Evolutionary conservation across 805 yeast species (phyloP), one percentile per base, ranked within the genome.

Genomic region (Ogataea corticis): DNA sequence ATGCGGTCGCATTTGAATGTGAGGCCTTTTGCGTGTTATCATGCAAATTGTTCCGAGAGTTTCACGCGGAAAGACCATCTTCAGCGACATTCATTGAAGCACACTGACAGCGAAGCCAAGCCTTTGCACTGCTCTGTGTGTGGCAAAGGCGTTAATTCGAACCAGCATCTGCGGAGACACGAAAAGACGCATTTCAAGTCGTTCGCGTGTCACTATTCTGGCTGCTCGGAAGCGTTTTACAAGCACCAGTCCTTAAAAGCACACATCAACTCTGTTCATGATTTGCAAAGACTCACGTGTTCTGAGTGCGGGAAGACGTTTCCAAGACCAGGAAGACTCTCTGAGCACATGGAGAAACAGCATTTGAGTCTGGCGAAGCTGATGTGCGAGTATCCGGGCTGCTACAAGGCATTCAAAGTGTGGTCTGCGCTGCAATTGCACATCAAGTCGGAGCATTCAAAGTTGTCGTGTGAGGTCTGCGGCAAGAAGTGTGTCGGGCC

Each of bases 151-250:
- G 84, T 87, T 41, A 83, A 82, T 42, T 76, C 96, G 0, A 63
- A 63, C 41, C 98, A 94, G 66, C 97, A 91, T 59, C 70, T 89
- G 45, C 79, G 75, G 50, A 75, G 96, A 42, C 99, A 94, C 63
- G 89, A 84, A 65, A 75, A 78, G 31, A 85, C 96, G 2, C 98
- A 94, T 62, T 80, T 81, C 3, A 74, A 76, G 51, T 77, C 88
- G 1, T 83, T 82, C 56, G 49, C 52, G 18, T 89, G 97, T 62
- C 56, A 75, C 2, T 69, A 75, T 52, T 83, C 75, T 18, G 79
- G 72, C 2, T 94, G 99, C 59, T 51, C 55, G 0, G 87, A 81
- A 53, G 63, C 81, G 0, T 92, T 89, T 57, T 77, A 82, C 58
- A 85, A 85, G 54, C 88, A 85, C 62, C 87, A 86, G 48, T 82